Evolutionary conservation across 495 filamentous ascomycete genomes (phyloP).

Genomic region (Hyaloscypha finlandica): DNA sequence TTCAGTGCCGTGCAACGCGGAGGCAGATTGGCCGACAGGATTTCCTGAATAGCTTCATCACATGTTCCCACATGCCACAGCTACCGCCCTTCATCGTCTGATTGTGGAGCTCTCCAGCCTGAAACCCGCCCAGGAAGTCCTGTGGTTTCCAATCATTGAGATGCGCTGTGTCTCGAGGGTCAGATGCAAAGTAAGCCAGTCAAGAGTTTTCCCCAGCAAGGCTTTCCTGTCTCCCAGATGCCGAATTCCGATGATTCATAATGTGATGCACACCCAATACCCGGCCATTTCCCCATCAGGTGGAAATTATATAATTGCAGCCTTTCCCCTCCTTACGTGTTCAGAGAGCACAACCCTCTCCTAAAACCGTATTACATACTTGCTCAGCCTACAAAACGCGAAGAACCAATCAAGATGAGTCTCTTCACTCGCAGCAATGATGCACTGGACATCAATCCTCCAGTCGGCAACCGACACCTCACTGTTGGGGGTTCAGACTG

Average conservation of each 20-base stretch:
- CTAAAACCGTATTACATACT: background rate
- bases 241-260: background rate
- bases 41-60: slow-evolving; percentile 20
- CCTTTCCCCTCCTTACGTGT: background rate
- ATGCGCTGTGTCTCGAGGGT: background rate
- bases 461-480: slow-evolving; percentile 40
- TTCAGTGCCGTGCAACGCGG: background rate
- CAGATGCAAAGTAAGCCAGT: background rate
- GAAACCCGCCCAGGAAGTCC: background rate
- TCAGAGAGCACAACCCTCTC: background rate
- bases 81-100: background rate
- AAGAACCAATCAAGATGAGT: slow-evolving; percentile 4
- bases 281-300: background rate
- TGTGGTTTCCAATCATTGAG: background rate
- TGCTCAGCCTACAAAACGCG: background rate
- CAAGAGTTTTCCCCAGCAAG: background rate
- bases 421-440: slow-evolving; percentile 43
- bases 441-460: slow-evolving; percentile 47
- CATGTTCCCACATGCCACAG: background rate
- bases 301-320: background rate
- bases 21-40: background rate
- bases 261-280: background rate
- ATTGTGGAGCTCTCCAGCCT: background rate
- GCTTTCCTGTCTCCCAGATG: background rate
- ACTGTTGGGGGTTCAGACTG: slow-evolving; percentile 21